Base-by-base conservation (phyloP, 2,329 filamentous ascomycete genomes). In the Colletotrichum sp. region DNA sequence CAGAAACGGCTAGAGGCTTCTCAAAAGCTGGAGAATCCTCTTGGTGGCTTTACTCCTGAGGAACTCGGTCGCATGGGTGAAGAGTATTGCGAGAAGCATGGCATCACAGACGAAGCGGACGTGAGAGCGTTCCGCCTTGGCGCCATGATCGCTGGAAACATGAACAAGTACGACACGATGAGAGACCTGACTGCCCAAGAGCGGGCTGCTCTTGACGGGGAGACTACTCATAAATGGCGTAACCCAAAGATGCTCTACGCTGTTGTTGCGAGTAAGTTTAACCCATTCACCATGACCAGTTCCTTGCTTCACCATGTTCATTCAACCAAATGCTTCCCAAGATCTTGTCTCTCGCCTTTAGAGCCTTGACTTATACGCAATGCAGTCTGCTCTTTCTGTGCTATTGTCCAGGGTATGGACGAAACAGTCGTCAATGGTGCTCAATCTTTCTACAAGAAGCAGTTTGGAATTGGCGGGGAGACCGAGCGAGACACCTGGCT, bases 361-460 rank as follows among this genome's bases (percentile, higher is more conserved):
- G 5, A 34, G 5, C 2, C 36, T 30, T 8, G 30, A 28, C 15
- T 34, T 6, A 62, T 32, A 13, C n/a, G 8, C 55, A 6, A 6
- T 5, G 3, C 9, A 75, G 87, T 93, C 44, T 94, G 92, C 80
- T 93, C 92, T n/a, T 87, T 91, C 24, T 93, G 90, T 59, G 93
- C 93, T 18, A 92, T 92, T 28, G 93, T 95, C 1, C 92, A 93
- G 79, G 92, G 92, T 78, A 92, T 93, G 90, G 91, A 93, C 80
- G 90, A 93, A 80, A 92, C 91, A 0, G 91, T 92, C 3, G 90
- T 92, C 65, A 92, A 93, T 72, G 92, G 91, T 26, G 92, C 91
- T 5, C 93, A 95, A 80, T 71, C 67, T 3, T 74, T 74, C 68
- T 74, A 59, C 7, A 74, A 74, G 26, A 78, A 82, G 3, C 87